A percentile compares a stretch with the other conserved stretches of the same genome.
These are phyloP conservation scores for Lodderomyces oxycetoniae DNA, from an alignment of 1,139 yeast genomes.

Conservation along the genomic window DNA sequence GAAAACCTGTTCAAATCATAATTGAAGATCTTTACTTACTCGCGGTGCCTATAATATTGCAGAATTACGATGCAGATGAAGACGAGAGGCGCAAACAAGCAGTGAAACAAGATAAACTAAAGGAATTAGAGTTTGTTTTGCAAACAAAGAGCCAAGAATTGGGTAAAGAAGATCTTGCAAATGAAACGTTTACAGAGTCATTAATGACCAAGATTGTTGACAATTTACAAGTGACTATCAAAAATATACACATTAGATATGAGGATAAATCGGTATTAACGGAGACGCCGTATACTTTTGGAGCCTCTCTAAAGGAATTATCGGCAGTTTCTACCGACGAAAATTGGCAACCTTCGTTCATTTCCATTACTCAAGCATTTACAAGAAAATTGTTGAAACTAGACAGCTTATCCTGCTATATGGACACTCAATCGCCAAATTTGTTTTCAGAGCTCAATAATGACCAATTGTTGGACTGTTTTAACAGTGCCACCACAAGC, in stretches of 20 bases:
- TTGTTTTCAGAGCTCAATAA: constrained; percentile 40
- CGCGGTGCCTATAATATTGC: constrained; percentile 63
- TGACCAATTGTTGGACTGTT: constrained; percentile 39
- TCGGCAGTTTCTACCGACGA: constrained; percentile 90
- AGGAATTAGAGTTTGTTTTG: constrained; percentile 59
- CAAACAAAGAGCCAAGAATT: constrained; percentile 37
- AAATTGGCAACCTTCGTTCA: constrained; percentile 81
- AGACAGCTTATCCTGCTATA: constrained; percentile 72
- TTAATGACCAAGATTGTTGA: constrained; percentile 86
- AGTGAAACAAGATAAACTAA: constrained; percentile 63
- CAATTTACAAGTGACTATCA: constrained; percentile 88
- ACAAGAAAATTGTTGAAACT: constrained; percentile 78
- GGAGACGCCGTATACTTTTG: constrained; percentile 73
- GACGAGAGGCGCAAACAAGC: constrained; percentile 60
- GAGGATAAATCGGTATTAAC: constrained; percentile 74
- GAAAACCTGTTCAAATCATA: constrained; percentile 86
- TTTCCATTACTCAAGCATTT: constrained; percentile 61
- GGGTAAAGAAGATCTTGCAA: constrained; percentile 44
- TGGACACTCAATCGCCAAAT: constrained; percentile 68
- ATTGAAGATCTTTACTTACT: constrained; percentile 84
- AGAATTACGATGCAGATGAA: constrained; percentile 58
- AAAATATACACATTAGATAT: constrained; percentile 85
- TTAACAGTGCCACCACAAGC: constrained; percentile 15
- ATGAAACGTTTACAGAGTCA: constrained; percentile 82
- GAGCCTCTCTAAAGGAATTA: constrained; percentile 75